Conservation (phyloP, 805 yeast genomes). For the Nakazawaea populi region DNA sequence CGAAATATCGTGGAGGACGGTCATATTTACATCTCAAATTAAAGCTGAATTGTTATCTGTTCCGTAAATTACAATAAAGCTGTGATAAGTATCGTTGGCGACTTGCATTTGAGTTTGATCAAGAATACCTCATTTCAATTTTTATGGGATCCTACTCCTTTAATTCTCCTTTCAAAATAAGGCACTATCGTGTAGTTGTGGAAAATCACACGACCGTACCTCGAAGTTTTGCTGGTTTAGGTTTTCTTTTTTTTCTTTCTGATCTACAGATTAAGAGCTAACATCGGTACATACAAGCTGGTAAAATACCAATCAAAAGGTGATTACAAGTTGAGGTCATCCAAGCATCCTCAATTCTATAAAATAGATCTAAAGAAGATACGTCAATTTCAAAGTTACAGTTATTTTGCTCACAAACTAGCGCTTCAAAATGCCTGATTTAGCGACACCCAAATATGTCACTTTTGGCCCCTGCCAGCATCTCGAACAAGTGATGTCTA, state of each 20-base stretch:
- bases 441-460: slow-evolving; percentile 12
- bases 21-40: neutral
- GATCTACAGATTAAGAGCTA: neutral
- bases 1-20: neutral
- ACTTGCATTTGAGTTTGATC: too few relatives aligned
- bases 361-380: too few relatives aligned
- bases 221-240: neutral
- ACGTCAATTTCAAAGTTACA: too few relatives aligned
- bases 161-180: neutral
- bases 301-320: neutral
- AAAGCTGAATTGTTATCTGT: too few relatives aligned
- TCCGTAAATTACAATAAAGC: too few relatives aligned
- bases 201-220: neutral
- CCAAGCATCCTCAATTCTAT: too few relatives aligned
- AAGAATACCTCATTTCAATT: too few relatives aligned
- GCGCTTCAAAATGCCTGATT: neutral
- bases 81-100: too few relatives aligned
- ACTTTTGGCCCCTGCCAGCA: slow-evolving; percentile 45
- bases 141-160: neutral
- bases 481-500: slow-evolving; percentile 37
- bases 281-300: neutral
- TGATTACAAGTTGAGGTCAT: too few relatives aligned
- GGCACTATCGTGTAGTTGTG: neutral
- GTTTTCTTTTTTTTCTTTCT: neutral
- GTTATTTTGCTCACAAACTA: too few relatives aligned